These are phyloP conservation scores for Penicillium parvum DNA, from an alignment of 495 filamentous ascomycete genomes.

Conservation along the genomic window DNA sequence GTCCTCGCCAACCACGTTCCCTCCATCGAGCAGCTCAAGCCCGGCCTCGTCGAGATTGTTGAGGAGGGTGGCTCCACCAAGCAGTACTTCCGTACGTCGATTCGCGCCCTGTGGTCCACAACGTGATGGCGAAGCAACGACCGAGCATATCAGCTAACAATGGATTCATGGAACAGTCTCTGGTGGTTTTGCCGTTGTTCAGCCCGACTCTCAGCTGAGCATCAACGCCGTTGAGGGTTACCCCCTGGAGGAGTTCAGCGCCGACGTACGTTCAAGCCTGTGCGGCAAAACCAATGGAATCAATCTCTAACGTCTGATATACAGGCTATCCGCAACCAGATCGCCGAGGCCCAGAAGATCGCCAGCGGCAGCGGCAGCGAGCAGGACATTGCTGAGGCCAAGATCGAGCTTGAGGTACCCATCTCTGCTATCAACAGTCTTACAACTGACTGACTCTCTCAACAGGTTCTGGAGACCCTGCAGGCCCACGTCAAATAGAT, in stretches of 20 bases:
- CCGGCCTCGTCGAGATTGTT: constrained; percentile 89
- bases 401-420: constrained; percentile 94
- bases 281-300: constrained; percentile 4
- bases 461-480: constrained; percentile 67
- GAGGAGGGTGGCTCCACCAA: constrained; percentile 92
- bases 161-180: constrained; percentile 59
- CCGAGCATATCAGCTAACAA: constrained; percentile 19
- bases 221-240: constrained; percentile 97
- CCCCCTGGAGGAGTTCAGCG: constrained; percentile 91
- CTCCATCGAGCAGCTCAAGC: constrained; percentile 97
- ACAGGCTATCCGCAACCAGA: constrained; percentile 49
- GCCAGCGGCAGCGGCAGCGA: constrained; percentile 86
- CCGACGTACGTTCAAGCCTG: constrained; percentile 52
- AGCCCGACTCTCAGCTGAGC: constrained; percentile 90
- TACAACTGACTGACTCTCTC: constrained; percentile 12
- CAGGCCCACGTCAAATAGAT: constrained; percentile 71
- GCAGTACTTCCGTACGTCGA: constrained; percentile 92
- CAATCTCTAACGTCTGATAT: constrained; percentile 10
- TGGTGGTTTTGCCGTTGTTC: constrained; percentile 94
- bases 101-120: constrained; percentile 3
- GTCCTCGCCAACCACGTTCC: constrained; percentile 98
- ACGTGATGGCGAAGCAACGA: neutral
- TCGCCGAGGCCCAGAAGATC: constrained; percentile 93
- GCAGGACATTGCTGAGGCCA: constrained; percentile 96
- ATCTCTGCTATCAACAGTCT: neutral